These are phyloP conservation scores for Eucalyptus marginata DNA, from an alignment of 345 rosid species.

Conservation along the genomic window DNA sequence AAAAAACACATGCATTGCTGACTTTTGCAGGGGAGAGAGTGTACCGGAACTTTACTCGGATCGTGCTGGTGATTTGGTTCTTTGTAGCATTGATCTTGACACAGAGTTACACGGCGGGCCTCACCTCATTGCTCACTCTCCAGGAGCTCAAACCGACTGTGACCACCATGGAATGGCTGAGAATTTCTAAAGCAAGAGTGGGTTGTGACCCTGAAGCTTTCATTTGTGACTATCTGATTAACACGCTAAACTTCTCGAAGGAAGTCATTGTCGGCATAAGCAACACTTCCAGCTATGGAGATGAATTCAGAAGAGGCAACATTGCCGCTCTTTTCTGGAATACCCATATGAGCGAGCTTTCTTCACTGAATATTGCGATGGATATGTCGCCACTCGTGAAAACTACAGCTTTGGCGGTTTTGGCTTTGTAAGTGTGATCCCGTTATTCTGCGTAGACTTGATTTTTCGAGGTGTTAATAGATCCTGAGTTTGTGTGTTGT, in stretches of 20 bases:
- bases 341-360: conserved; percentile 37
- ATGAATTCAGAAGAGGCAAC: conserved; percentile 1
- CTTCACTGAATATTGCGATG: conserved; percentile 19
- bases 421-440: conserved; percentile 31
- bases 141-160: conserved; percentile 14
- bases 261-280: conserved; percentile 1
- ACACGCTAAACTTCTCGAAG: conserved; percentile 7
- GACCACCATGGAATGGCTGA: conserved; percentile 19
- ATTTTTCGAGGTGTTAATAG: not conserved
- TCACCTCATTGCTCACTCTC: conserved; percentile 47
- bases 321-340: conserved; percentile 41
- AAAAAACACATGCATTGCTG: not conserved
- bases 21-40: conserved; percentile 29
- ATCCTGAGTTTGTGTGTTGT: not conserved
- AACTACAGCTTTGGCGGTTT: conserved; percentile 42
- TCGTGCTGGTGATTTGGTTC: conserved; percentile 46
- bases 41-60: conserved; percentile 16
- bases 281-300: conserved; percentile 3
- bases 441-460: not conserved
- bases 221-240: conserved; percentile 15
- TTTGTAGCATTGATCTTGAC: conserved; percentile 42
- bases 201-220: conserved; percentile 46
- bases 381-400: conserved; percentile 2
- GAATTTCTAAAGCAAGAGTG: conserved; percentile 8
- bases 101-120: conserved; percentile 52